Evolutionary conservation across 2,329 filamentous ascomycete species (phyloP).

Genomic region (Fusarium newnesense): DNA sequence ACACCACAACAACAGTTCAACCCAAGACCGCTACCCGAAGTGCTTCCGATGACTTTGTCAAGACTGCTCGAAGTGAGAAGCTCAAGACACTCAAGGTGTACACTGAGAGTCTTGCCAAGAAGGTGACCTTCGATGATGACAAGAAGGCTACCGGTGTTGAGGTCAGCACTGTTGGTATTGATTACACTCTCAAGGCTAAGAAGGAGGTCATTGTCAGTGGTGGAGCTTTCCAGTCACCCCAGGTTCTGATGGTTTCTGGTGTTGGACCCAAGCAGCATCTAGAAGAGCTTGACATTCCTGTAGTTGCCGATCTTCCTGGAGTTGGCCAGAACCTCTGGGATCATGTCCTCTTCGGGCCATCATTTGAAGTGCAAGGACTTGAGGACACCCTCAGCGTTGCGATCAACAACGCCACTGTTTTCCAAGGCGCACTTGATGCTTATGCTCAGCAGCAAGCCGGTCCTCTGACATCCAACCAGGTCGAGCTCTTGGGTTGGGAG

Average conservation of each 20-base stretch:
- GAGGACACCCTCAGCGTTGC: slow-evolving; percentile 37
- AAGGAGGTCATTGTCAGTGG: slow-evolving; percentile 36
- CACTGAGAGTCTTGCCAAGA: slow-evolving; percentile 54
- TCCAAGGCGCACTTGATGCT: slow-evolving; percentile 23
- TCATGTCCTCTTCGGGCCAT: slow-evolving; percentile 34
- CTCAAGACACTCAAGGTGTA: slow-evolving; percentile 54
- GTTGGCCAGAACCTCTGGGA: slow-evolving; percentile 40
- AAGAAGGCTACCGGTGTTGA: slow-evolving; percentile 55
- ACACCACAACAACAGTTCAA: slow-evolving; percentile 34
- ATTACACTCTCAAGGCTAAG: slow-evolving; percentile 28
- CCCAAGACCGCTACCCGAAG: slow-evolving; percentile 39
- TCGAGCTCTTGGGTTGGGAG: slow-evolving; percentile 42
- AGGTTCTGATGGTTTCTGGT: slow-evolving; percentile 39
- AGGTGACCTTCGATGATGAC: slow-evolving; percentile 55
- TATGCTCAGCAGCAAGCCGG: slow-evolving; percentile 31
- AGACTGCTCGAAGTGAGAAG: slow-evolving; percentile 39
- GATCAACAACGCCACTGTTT: slow-evolving; percentile 25
- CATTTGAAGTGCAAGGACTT: slow-evolving; percentile 34
- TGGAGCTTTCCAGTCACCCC: slow-evolving; percentile 33
- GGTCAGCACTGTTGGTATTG: slow-evolving; percentile 18
- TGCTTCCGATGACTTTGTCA: slow-evolving; percentile 43
- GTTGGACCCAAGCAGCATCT: slow-evolving; percentile 23
- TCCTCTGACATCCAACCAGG: slow-evolving; percentile 38
- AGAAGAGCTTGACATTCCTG: slow-evolving; percentile 17
- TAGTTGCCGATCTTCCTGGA: slow-evolving; percentile 26